Conservation (phyloP, 2,329 filamentous ascomycete species). For the Stachybotrys echinatus region DNA sequence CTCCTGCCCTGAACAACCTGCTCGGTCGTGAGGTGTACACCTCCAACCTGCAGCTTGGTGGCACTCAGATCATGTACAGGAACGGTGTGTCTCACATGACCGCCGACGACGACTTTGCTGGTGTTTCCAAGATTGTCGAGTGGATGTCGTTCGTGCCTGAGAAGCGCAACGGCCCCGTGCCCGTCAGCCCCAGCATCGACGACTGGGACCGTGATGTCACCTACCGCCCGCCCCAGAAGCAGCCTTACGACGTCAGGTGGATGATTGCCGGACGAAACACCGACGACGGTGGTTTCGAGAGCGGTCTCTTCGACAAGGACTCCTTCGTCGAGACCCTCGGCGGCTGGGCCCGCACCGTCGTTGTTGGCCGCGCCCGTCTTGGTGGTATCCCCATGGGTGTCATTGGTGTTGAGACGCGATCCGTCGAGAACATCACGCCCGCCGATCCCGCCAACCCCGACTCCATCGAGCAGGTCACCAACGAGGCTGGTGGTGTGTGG, state of each 20-base stretch:
- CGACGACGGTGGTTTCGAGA: constrained; percentile 64
- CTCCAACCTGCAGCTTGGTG: constrained; percentile 97
- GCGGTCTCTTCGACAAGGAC: constrained; percentile 91
- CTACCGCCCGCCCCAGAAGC: constrained; percentile 76
- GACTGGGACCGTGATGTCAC: constrained; percentile 88
- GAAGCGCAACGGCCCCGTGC: constrained; percentile 86
- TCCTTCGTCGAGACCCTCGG: constrained; percentile 96
- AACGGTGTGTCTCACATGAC: constrained; percentile 99
- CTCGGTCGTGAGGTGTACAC: constrained; percentile 98
- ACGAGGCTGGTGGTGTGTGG: constrained; percentile 98
- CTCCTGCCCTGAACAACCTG: constrained; percentile 95
- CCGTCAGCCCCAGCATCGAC: constrained; percentile 82
- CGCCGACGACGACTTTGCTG: constrained; percentile 93
- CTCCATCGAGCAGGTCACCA: constrained; percentile 90
- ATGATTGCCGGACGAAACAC: constrained; percentile 85
- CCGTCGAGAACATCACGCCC: constrained; percentile 93
- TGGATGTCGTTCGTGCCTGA: constrained; percentile 98
- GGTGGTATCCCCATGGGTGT: constrained; percentile 98
- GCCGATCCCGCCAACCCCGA: constrained; percentile 97
- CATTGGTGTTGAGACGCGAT: constrained; percentile 91
- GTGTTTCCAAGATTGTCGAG: constrained; percentile 94
- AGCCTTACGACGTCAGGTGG: constrained; percentile 88
- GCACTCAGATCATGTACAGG: constrained; percentile 99
- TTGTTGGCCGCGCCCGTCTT: constrained; percentile 91
- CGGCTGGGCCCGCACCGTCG: constrained; percentile 95